A percentile compares a stretch with the other conserved stretches of the same genome.
Conservation (phyloP, 257 asterid genomes). For the Gentiana dahurica region DNA sequence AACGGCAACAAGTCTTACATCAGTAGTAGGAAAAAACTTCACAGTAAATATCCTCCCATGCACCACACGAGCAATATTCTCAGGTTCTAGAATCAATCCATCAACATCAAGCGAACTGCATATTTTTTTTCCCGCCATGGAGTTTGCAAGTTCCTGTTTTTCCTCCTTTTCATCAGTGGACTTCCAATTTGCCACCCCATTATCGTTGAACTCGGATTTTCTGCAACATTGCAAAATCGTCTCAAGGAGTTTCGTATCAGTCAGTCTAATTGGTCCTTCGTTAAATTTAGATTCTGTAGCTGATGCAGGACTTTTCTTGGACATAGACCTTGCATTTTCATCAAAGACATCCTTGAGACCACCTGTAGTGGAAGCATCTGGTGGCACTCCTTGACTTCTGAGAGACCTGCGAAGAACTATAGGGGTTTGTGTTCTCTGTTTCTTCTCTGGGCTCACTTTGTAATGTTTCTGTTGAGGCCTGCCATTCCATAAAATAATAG, state of each 20-base stretch:
- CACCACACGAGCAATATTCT: conserved; percentile 62
- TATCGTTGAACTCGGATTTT: conserved; percentile 16
- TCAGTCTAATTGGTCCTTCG: conserved; percentile 47
- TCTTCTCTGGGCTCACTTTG: conserved; percentile 51
- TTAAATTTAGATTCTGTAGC: conserved; percentile 11
- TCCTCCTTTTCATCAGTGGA: not conserved
- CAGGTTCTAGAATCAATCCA: conserved; percentile 42
- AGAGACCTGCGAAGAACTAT: conserved; percentile 77
- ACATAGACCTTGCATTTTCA: conserved; percentile 7
- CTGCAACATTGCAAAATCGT: conserved; percentile 22
- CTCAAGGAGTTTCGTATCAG: conserved; percentile 27
- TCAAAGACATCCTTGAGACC: conserved; percentile 48
- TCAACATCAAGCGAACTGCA: conserved; percentile 39
- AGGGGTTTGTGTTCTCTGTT: conserved; percentile 43
- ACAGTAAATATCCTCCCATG: conserved; percentile 61
- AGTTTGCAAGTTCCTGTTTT: conserved; percentile 6
- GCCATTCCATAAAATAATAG: conserved; percentile 9
- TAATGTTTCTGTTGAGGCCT: conserved; percentile 52
- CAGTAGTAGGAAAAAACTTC: conserved; percentile 54
- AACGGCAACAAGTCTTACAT: conserved; percentile 51
- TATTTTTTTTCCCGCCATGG: conserved; percentile 11
- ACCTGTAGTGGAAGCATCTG: conserved; percentile 52
- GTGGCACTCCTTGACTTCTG: conserved; percentile 76
- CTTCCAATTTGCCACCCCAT: conserved; percentile 3
- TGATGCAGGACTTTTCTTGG: conserved; percentile 7